phyloP scores from a whole-genome alignment of 345 rosid genomes.

The Eutrema japonicum region DNA sequence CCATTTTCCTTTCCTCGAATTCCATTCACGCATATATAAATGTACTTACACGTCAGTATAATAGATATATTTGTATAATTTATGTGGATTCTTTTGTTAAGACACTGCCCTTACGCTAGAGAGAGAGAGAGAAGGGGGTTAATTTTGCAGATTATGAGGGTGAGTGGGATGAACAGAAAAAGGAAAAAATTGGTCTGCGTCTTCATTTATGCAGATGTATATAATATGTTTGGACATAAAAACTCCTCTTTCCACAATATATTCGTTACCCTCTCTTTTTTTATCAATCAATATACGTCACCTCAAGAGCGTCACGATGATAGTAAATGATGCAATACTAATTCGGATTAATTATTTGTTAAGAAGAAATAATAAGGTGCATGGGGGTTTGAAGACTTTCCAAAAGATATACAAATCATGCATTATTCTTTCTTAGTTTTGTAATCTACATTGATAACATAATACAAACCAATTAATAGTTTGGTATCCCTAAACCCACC shows the following conservation, averaged over 20 bases:
- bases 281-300: conserved; percentile 32
- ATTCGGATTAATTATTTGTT: background rate
- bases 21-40: background rate
- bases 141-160: conserved; percentile 18
- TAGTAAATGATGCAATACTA: background rate
- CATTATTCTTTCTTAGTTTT: background rate
- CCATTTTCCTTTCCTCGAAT: background rate
- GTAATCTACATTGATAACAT: background rate
- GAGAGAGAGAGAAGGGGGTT: background rate
- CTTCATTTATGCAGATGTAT: conserved; percentile 25
- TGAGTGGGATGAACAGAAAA: conserved; percentile 38
- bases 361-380: background rate
- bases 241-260: conserved; percentile 13
- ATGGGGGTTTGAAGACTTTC: conserved; percentile 5
- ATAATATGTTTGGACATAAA: conserved; percentile 25
- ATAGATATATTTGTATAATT: background rate
- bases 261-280: conserved; percentile 22
- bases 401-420: background rate
- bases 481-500: no score
- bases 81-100: background rate
- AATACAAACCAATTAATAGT: no score
- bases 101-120: no score
- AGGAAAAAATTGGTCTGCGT: conserved; percentile 26
- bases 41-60: background rate
- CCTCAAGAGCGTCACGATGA: conserved; percentile 25